phyloP scores from a whole-genome alignment of 345 rosid species.

The Moricandia arvensis region DNA sequence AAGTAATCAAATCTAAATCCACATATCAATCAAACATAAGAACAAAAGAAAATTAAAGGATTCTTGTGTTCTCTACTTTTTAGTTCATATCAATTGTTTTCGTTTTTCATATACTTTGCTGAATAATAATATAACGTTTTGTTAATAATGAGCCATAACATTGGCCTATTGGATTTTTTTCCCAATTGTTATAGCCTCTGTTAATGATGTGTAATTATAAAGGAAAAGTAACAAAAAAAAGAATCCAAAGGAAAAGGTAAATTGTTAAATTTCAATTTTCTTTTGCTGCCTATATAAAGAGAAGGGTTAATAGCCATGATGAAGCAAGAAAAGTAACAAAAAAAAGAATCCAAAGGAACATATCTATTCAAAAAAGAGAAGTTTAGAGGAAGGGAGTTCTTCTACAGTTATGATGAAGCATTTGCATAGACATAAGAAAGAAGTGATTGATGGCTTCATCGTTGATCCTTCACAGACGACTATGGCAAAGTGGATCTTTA shows the following conservation, averaged over 20 bases:
- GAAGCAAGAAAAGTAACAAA: too few species aligned
- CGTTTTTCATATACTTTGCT: neutral
- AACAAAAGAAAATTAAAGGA: neutral
- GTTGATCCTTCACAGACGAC: neutral
- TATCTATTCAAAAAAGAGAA: neutral
- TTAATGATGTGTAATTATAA: neutral
- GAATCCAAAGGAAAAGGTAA: neutral
- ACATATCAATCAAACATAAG: slow-evolving; percentile 3
- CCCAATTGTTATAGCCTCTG: neutral
- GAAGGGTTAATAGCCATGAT: neutral
- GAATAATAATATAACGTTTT: neutral
- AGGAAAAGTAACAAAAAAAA: neutral
- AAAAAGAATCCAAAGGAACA: too few species aligned
- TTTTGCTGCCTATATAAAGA: neutral
- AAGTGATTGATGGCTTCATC: neutral
- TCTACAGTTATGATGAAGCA: neutral
- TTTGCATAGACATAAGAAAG: neutral
- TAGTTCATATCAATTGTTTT: neutral
- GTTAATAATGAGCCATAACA: neutral
- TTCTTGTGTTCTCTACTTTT: neutral
- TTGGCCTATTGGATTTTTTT: too few species aligned
- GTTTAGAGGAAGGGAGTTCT: neutral
- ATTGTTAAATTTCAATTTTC: neutral
- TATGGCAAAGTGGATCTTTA: neutral
- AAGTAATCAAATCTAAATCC: neutral